Conservation (phyloP, 1,284 basidiomycete species). For the Sanguinoderma infundibulare region DNA sequence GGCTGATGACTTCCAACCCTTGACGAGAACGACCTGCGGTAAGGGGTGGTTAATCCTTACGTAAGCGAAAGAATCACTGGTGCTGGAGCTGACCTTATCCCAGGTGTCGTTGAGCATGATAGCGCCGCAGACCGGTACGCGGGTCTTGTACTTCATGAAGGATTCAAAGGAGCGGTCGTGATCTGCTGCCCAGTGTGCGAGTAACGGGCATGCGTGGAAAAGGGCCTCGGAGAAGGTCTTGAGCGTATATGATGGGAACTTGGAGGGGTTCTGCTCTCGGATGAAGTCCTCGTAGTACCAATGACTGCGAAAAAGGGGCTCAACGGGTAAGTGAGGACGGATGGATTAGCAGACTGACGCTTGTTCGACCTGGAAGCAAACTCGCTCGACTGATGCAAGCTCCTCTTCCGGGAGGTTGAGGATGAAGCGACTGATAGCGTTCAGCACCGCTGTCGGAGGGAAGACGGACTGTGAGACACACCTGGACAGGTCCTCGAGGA, state of each 20-base stretch:
- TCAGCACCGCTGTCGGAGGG: constrained; percentile 1
- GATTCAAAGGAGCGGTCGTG: constrained; percentile 82
- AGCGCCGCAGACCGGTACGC: constrained; percentile 98
- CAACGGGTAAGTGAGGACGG: constrained; percentile 8
- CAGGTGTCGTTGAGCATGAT: constrained; percentile 92
- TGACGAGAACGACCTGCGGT: constrained; percentile 86
- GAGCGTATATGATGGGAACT: constrained; percentile 86
- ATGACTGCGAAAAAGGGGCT: constrained; percentile 60
- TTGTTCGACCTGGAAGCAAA: constrained; percentile 99
- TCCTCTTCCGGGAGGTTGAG: constrained; percentile 96
- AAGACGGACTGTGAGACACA: constrained; percentile 35
- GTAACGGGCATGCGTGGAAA: constrained; percentile 81
- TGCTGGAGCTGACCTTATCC: constrained; percentile 76
- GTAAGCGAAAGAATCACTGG: constrained; percentile 17
- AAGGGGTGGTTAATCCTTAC: constrained; percentile 18
- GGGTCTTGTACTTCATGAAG: constrained; percentile 95
- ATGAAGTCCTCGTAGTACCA: constrained; percentile 99
- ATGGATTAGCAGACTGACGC: constrained; percentile 65
- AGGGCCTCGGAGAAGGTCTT: constrained; percentile 96
- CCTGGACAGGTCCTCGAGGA: constrained; percentile 92
- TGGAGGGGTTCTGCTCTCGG: constrained; percentile 81
- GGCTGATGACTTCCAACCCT: constrained; percentile 96
- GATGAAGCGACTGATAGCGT: constrained; percentile 83
- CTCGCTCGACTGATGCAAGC: constrained; percentile 87
- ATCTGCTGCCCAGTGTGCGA: constrained; percentile 80